These are phyloP conservation scores for Artemisia tridentata DNA, from an alignment of 129 eudicot genomes.

Conservation along the genomic window DNA sequence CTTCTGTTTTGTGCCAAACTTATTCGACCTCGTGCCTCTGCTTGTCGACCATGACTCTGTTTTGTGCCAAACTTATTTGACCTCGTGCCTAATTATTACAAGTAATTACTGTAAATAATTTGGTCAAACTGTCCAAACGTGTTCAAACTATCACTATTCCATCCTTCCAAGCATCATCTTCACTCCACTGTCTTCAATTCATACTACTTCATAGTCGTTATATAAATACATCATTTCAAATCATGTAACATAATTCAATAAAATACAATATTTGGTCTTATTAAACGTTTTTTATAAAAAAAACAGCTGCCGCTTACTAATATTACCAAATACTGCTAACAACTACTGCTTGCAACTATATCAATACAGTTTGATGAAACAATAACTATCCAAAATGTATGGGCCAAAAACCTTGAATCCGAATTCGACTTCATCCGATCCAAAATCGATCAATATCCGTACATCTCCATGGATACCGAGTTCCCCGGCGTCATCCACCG, in stretches of 20 bases:
- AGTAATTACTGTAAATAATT: background rate
- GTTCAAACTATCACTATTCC: slow-evolving; percentile 35
- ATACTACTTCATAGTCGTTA: too few relatives aligned
- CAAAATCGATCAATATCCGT: slow-evolving; percentile 52
- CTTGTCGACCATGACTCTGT: slow-evolving; percentile 3
- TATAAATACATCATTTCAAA: background rate
- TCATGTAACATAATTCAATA: background rate
- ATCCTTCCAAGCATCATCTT: slow-evolving; percentile 28
- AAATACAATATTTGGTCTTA: background rate
- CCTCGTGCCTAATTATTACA: slow-evolving; percentile 21
- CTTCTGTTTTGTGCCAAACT: background rate
- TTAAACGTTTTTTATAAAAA: background rate
- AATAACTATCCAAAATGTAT: slow-evolving; percentile 55
- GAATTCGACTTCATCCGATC: slow-evolving; percentile 49
- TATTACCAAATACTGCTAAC: too few relatives aligned
- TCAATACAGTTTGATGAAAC: slow-evolving; percentile 22
- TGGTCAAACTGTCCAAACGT: slow-evolving; percentile 18
- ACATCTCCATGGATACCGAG: slow-evolving; percentile 79
- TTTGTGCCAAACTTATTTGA: background rate
- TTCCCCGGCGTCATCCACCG: slow-evolving; percentile 73
- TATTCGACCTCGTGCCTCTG: too few relatives aligned
- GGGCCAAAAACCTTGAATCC: slow-evolving; percentile 53
- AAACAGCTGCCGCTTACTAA: background rate
- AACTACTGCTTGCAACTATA: background rate
- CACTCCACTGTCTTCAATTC: slow-evolving; percentile 23